Base-by-base conservation (phyloP, 139 green algal genomes). In the Chlamydomonas asymmetrica region DNA sequence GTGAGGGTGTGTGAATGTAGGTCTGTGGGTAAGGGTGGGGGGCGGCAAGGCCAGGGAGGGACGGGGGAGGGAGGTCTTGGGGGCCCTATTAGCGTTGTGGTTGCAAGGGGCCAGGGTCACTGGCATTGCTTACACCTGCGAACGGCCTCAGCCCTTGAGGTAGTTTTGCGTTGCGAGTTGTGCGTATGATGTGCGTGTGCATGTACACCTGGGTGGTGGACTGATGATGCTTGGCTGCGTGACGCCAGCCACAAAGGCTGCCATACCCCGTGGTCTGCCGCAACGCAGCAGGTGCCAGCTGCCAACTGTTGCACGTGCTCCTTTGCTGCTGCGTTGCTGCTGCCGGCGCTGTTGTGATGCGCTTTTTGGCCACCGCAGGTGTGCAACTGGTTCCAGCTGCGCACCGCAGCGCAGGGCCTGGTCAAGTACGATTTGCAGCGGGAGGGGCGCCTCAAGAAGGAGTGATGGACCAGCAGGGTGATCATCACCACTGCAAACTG, bases 351-450 rank as follows among this genome's bases (percentile, higher is more conserved):
- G 54, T 29, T 62, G 16, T 25, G 13, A 7, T 23, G 27, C 54
- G 25, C 25, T 88, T 22, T 20, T 71, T 27, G 72, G 90, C 64
- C 92, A 91, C n/a, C n/a, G 73, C 90, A 96, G 83, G 63, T 89
- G 27, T 88, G 91, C 56, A 96, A 96, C 74, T 89, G 86, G 63
- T 80, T 94, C 54, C 91, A 96, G 86, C 79, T 96, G 54, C 60
- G 69, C 5, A 82, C 70, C 5, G 90, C 90, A 1, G 67, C 82
- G 10, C 56, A 72, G 29, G 61, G 69, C 66, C 74, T 94, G 3
- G 86, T 93, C 4, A 68, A 77, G 18, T 78, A 82, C 29, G 87
- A 92, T n/a, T n/a, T n/a, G n/a, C n/a, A n/a, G n/a, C n/a, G n/a
- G n/a, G n/a, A n/a, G n/a, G n/a, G n/a, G n/a, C n/a, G n/a, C n/a